Evolutionary conservation across 208 protist genomes (phyloP), one percentile per base, ranked within the genome.

Genomic region (Blastocrithidia nonstop): DNA sequence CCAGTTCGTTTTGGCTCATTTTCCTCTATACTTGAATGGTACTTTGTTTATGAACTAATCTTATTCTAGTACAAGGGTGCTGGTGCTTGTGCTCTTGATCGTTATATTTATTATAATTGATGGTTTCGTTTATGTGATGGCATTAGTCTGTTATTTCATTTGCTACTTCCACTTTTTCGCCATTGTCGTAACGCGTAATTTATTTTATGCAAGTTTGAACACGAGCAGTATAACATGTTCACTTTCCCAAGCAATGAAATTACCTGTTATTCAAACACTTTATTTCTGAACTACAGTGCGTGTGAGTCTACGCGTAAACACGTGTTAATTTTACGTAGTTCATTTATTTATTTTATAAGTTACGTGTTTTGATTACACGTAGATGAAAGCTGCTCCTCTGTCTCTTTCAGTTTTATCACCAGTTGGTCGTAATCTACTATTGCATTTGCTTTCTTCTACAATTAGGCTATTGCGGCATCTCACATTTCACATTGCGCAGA

Each of bases 231-330:
- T n/a, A n/a, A n/a, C n/a, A n/a, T n/a, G n/a, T 87, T 66, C 2
- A 71, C 50, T 37, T 66, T 62, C 20, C 73, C 68, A 4, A 87
- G 46, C 16, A 87, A 54, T 4, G 77, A 87, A 19, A 63, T 54
- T 17, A 87, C 55, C 28, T 87, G 77, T 49, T 87, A 73, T 0
- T 69, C 66, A n/a, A 87, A 64, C 1, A 87, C 70, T 21, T 44
- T 42, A 55, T 83, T 87, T n/a, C 72, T 69, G 40, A 70, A 87
- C 15, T 53, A 50, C 54, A 87, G 37, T 9, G 67, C 51, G 57
- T 80, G 63, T 39, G 68, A 61, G 29, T 87, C 77, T 6, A 41
- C 42, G 2, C 69, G 61, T 8, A 83, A 47, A 7, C 51, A 54
- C n/a, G 58, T 54, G 35, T 67, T 56, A 21, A 74, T 71, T 0